These are phyloP conservation scores for Picea glauca DNA, from an alignment of 75 land plant species.

Conservation along the genomic window DNA sequence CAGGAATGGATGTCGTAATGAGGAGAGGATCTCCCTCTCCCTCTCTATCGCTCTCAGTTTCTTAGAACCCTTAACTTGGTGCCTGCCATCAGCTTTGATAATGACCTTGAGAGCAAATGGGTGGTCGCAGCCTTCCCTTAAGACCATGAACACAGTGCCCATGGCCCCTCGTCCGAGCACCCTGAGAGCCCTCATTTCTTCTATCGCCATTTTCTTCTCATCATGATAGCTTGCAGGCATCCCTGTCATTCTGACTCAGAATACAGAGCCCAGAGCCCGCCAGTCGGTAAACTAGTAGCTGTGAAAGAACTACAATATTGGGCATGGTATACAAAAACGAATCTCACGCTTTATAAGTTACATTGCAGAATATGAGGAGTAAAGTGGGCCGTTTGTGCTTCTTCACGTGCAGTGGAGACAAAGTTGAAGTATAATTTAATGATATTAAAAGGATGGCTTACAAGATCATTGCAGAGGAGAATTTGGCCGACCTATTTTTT, in stretches of 20 bases:
- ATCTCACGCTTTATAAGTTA: slow-evolving; percentile 1
- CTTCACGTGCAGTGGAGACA: slow-evolving; percentile 10
- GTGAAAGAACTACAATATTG: background rate
- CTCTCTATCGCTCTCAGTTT: background rate
- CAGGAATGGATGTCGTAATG: slow-evolving; percentile 56
- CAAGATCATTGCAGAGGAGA: too few relatives aligned
- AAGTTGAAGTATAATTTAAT: background rate
- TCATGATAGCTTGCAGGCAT: background rate
- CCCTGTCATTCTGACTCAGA: background rate
- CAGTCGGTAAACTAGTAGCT: background rate
- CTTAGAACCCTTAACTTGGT: background rate
- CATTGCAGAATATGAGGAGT: slow-evolving; percentile 11
- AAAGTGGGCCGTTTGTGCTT: slow-evolving; percentile 6
- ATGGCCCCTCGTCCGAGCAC: slow-evolving; percentile 4
- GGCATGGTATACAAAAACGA: background rate
- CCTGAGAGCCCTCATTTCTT: slow-evolving; percentile 2
- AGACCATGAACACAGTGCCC: slow-evolving; percentile 3
- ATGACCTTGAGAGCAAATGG: slow-evolving; percentile 8
- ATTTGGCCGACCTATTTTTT: too few relatives aligned
- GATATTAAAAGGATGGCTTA: too few relatives aligned
- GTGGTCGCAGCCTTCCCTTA: slow-evolving; percentile 2
- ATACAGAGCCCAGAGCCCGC: background rate
- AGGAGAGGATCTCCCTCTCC: slow-evolving; percentile 5
- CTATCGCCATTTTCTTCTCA: background rate
- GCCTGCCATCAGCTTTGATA: background rate